Base-by-base conservation (phyloP, 176 grass and related monocot genomes). In the Carex kokanica region DNA sequence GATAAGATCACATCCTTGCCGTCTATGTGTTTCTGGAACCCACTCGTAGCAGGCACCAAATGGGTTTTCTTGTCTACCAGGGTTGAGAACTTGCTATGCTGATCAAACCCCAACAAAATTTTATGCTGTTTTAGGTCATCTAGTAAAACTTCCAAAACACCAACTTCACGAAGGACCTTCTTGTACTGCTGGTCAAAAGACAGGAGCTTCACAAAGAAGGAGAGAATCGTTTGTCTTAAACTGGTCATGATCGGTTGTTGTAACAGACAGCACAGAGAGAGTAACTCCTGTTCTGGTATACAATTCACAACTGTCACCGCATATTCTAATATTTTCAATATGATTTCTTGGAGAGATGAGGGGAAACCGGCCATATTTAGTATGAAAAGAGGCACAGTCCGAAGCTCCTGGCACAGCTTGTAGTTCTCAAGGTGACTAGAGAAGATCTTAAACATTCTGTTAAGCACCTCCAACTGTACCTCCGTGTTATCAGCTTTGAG, bases 391-490 rank as follows among this genome's bases (percentile, higher is more conserved):
- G 97, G 97, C 82, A 99, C 89, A 53, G 97, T 99, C 23, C 97
- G 89, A 23, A 99, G 83, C 83, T 96, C 91, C 85, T 99, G 97
- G 78, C 97, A 99, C 57, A 99, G 83, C 83, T 89, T 93, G 78
- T 99, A 99, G 64, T 99, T 99, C 83, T 99, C 97, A 85, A 96
- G 89, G 90, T 99, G 97, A 58, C 97, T 93, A 2, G 97, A 99
- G 85, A 99, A 99, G 84, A 99, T 95, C 85, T 96, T 99, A 77
- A 99, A 99, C 93, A 99, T 93, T 94, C 97, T 93, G 86, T 99
- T 96, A 45, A 99, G 88, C 85, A 99, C 97, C 89, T 99, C 97
- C 38, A 91, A 93, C 86, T 99, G 93, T 49, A 96, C 92, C 88
- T 99, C 93, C 55, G 93, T 84, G 86, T 99, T 99, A 67, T 99